Conservation (phyloP, 345 rosid species). For the Abelmoschus esculentus region DNA sequence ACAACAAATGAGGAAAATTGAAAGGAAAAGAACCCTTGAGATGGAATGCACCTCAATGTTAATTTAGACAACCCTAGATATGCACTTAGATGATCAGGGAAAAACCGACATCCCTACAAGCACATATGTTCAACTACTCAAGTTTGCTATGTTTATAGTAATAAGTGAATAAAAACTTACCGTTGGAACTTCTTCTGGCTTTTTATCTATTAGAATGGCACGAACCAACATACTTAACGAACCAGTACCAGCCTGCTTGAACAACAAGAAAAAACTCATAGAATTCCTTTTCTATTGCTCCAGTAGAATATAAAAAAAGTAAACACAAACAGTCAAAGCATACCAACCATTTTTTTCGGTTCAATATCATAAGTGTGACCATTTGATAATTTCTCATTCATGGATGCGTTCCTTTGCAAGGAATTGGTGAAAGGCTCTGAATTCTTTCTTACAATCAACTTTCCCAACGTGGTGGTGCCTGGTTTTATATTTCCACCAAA, state of each 20-base stretch:
- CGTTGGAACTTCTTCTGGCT: constrained; percentile 68
- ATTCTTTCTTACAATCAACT: constrained; percentile 58
- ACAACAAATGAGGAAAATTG: constrained; percentile 2
- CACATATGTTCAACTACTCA: too few relatives aligned
- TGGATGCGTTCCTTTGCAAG: constrained; percentile 50
- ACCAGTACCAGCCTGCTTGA: constrained; percentile 24
- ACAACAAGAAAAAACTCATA: not conserved
- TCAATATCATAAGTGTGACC: constrained; percentile 26
- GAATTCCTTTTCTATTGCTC: constrained; percentile 2
- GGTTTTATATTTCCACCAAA: constrained; percentile 69
- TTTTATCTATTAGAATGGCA: constrained; percentile 65
- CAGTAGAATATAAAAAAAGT: constrained; percentile 5
- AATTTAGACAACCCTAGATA: too few relatives aligned
- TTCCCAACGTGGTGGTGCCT: constrained; percentile 23
- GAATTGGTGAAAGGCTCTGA: constrained; percentile 66
- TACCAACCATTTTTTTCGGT: constrained; percentile 58
- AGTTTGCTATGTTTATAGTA: too few relatives aligned
- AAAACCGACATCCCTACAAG: too few relatives aligned
- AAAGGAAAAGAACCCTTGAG: too few relatives aligned
- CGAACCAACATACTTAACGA: constrained; percentile 71
- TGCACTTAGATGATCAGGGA: too few relatives aligned
- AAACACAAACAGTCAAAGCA: constrained; percentile 17
- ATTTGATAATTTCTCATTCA: constrained; percentile 35
- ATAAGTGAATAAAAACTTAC: constrained; percentile 18
- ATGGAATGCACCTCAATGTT: too few relatives aligned